A percentile compares a stretch with the other conserved stretches of the same genome.
phyloP scores from a whole-genome alignment of 768 basidiomycete genomes.

The Lentinula detonsa region DNA sequence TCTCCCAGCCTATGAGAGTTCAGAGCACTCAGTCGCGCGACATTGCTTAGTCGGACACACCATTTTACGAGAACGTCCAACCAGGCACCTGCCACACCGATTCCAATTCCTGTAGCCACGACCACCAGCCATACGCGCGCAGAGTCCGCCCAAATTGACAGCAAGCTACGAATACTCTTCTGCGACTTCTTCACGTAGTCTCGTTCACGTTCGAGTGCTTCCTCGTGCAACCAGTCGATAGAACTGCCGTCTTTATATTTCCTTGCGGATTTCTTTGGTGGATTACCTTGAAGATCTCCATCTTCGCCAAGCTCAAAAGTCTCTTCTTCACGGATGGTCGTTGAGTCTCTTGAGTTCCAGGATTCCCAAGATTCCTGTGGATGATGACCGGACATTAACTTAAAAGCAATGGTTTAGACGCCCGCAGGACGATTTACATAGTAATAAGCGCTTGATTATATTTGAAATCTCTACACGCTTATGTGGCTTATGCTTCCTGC shows the following conservation, averaged over 20 bases:
- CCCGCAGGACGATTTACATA: too few species aligned
- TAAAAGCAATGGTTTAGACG: background rate
- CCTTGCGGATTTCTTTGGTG: background rate
- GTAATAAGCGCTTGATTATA: background rate
- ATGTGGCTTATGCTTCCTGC: conserved; percentile 1
- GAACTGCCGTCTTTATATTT: conserved; percentile 55
- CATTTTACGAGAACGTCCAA: conserved; percentile 71
- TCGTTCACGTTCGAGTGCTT: conserved; percentile 54
- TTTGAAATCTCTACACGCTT: background rate
- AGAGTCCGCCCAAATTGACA: conserved; percentile 50
- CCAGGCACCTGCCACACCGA: conserved; percentile 66
- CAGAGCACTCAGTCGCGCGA: background rate
- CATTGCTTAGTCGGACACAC: conserved; percentile 26
- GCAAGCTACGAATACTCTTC: conserved; percentile 48
- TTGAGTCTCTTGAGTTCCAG: background rate
- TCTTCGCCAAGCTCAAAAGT: conserved; percentile 2
- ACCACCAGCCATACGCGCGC: conserved; percentile 64
- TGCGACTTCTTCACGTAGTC: conserved; percentile 42
- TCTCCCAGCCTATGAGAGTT: conserved; percentile 52
- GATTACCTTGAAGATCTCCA: background rate
- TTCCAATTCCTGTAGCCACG: conserved; percentile 57
- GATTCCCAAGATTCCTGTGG: conserved; percentile 2
- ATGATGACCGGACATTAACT: background rate
- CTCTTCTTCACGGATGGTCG: background rate
- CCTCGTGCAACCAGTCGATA: conserved; percentile 68